Base-by-base conservation (phyloP, 805 yeast species). In the Grigorovia humatica region DNA sequence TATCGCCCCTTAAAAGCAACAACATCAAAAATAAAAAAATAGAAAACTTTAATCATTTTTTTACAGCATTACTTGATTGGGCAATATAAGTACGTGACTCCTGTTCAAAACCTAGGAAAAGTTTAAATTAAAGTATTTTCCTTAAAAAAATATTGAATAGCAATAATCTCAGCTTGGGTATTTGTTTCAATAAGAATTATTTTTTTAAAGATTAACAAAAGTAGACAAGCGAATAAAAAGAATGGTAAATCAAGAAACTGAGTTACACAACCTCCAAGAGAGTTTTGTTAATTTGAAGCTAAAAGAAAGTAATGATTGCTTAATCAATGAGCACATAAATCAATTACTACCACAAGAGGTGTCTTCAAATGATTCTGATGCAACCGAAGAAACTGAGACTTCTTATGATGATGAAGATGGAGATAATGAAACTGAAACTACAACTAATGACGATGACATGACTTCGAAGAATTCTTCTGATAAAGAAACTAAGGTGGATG, bases 341-440 rank as follows among this genome's bases (percentile, higher is more conserved):
- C 53, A 58, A 20, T 53, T 56, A 29, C 47, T 62, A 32, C 64
- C 65, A 20, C 57, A 55, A 30, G 63, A 58, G 15, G 60, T 61
- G 4, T 59, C 66, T 2, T 56, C 63, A 15, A 35, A 54, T 41
- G 63, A 56, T 23, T 55, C 62, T 4, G 60, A 57, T 30, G 55
- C 48, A 18, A 57, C 48, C 4, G 57, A 53, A 17, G 58, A 53
- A 12, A 55, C 38, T 4, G 38, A 51, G 32, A 40, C 44, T 29
- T 35, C 51, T 9, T 23, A 18, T 19, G 44, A 48, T 23, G 47
- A 40, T 17, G 43, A 23, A 1, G 50, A 29, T 42, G n/a, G n/a
- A 23, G 43, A 40, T 2, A 13, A 30, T 30, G 29, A 13, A 27
- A 20, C 2, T 19, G 51, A 48, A 19, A 40, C 29, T 38, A n/a